A percentile compares a stretch with the other conserved stretches of the same genome.
Conservation (phyloP, 2,329 filamentous ascomycete species). For the Blastomyces gilchristii region DNA sequence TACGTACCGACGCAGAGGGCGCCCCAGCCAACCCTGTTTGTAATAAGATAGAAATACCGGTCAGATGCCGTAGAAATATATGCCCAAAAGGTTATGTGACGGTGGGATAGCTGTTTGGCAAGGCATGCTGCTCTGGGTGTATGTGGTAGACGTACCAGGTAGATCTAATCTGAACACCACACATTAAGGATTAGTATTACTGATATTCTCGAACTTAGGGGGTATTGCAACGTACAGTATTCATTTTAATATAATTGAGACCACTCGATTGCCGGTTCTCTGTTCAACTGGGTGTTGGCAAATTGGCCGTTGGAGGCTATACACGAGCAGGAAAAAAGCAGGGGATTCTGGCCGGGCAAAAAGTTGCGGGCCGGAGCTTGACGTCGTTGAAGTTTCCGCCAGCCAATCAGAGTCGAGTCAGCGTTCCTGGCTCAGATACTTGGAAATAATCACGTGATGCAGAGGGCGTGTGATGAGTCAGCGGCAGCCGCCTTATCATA, state of each 20-base stretch:
- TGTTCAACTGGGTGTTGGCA: not conserved
- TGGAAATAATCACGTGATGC: no score
- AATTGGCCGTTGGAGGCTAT: not conserved
- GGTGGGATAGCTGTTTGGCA: not conserved
- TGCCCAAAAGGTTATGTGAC: not conserved
- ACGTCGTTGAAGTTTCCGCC: not conserved
- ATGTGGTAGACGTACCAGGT: slow-evolving; percentile 42
- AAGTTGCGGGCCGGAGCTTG: not conserved
- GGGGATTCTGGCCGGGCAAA: not conserved
- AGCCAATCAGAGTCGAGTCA: slow-evolving; percentile 6
- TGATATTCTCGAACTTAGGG: not conserved
- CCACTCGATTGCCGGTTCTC: not conserved
- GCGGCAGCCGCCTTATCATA: not conserved
- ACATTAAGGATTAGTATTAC: not conserved
- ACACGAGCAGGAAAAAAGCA: not conserved
- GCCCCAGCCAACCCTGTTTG: slow-evolving; percentile 75
- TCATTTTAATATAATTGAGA: slow-evolving; percentile 32
- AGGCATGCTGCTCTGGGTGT: not conserved
- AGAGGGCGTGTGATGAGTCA: not conserved
- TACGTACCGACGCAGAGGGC: slow-evolving; percentile 68
- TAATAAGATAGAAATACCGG: slow-evolving; percentile 14
- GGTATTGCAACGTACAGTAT: slow-evolving; percentile 37
- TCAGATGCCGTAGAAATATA: slow-evolving; percentile 1
- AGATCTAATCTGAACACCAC: slow-evolving; percentile 40
- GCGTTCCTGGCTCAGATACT: not conserved